phyloP scores from a whole-genome alignment of 352 stramenopile species.

The Plasmopara muralis region DNA sequence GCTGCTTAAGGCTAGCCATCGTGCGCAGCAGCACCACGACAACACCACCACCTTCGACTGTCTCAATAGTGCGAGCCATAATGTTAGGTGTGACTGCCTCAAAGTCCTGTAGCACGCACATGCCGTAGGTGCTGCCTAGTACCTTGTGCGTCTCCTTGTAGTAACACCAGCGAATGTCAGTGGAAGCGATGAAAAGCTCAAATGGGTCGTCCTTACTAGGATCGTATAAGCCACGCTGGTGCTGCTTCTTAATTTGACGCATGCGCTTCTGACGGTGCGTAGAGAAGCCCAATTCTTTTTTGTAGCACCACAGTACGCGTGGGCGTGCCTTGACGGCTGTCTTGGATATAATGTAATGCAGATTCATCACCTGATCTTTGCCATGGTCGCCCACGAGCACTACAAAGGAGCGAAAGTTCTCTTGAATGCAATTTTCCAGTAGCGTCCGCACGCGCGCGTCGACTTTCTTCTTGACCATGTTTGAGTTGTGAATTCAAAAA shows the following conservation, averaged over 20 bases:
- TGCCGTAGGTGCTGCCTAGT: conserved; percentile 96
- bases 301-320: conserved; percentile 99
- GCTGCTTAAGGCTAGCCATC: conserved; percentile 97
- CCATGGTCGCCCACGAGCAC: conserved; percentile 98
- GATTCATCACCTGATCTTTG: conserved; percentile 99
- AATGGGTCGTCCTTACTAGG: conserved; percentile 93
- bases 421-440: conserved; percentile 96
- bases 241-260: conserved; percentile 93
- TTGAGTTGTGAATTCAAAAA: conserved; percentile 9
- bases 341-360: conserved; percentile 98
- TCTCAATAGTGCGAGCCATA: conserved; percentile 98
- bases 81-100: conserved; percentile 99
- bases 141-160: conserved; percentile 99
- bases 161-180: conserved; percentile 99
- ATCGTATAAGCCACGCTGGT: conserved; percentile 91
- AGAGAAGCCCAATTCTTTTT: conserved; percentile 99
- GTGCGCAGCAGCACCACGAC: conserved; percentile 96
- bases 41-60: conserved; percentile 95
- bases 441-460: conserved; percentile 96
- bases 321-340: conserved; percentile 91
- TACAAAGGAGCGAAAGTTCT: conserved; percentile 95
- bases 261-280: conserved; percentile 94
- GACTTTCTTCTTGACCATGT: conserved; percentile 99
- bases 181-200: conserved; percentile 98
- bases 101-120: conserved; percentile 99